Evolutionary conservation across 1,284 basidiomycete genomes (phyloP).

Genomic region (Fomitiporia mediterranea): DNA sequence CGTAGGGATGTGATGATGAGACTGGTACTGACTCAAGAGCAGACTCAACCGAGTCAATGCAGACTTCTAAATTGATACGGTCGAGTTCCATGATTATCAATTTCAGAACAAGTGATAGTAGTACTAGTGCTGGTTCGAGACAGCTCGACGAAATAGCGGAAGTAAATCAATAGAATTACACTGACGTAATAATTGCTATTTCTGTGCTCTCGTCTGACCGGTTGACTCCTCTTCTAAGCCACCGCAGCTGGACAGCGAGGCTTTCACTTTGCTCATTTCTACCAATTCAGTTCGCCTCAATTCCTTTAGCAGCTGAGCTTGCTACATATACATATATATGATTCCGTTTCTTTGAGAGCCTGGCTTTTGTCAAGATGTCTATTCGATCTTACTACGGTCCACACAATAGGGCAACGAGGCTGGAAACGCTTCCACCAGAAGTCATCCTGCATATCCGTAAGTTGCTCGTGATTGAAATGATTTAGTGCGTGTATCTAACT

Average conservation of each 20-base stretch:
- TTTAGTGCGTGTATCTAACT: too few relatives aligned
- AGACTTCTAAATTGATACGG: constrained; percentile 57
- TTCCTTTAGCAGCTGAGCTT: too few relatives aligned
- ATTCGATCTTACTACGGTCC: too few relatives aligned
- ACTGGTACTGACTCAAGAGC: constrained; percentile 52
- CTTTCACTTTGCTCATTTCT: too few relatives aligned
- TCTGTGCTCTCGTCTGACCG: not conserved
- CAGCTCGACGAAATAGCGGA: not conserved
- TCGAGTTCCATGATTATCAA: not conserved
- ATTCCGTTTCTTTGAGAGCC: not conserved
- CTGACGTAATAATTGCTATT: constrained; percentile 1
- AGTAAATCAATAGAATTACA: not conserved
- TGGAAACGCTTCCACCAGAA: constrained; percentile 16
- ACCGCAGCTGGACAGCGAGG: too few relatives aligned
- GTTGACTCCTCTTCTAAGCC: not conserved
- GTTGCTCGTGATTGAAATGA: not conserved
- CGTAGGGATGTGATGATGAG: not conserved
- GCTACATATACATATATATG: not conserved
- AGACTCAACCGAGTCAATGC: constrained; percentile 74
- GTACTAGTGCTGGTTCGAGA: not conserved
- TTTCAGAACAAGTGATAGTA: not conserved
- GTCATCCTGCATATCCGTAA: constrained; percentile 18
- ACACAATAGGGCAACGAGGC: not conserved
- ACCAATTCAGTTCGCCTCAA: too few relatives aligned
- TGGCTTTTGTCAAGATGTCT: too few relatives aligned